Conservation (phyloP, 164 flowering plant genomes). For the Echeveria elegans region DNA sequence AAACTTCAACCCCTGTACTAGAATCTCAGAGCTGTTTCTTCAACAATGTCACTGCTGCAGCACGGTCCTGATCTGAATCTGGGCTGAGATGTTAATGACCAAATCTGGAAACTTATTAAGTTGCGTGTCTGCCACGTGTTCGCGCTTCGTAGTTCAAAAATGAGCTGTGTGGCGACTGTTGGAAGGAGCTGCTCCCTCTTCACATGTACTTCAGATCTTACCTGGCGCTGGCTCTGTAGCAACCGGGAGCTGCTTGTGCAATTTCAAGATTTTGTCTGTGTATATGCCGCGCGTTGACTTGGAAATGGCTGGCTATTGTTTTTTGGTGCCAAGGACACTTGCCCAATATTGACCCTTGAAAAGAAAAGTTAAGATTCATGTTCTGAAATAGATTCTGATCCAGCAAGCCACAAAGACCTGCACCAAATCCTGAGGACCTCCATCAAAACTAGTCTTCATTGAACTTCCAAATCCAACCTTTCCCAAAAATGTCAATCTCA, state of each 20-base stretch:
- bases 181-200: no score
- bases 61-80: no score
- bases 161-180: no score
- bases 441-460: background rate
- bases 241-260: background rate
- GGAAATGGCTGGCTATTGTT: background rate
- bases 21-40: no score
- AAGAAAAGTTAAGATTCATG: background rate
- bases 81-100: no score
- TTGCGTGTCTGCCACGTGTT: no score
- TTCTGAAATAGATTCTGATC: background rate
- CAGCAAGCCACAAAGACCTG: background rate
- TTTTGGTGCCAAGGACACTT: background rate
- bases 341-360: background rate
- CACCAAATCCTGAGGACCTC: constrained; percentile 2
- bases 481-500: background rate
- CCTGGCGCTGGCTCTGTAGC: no score
- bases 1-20: no score
- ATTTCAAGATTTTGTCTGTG: background rate
- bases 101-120: no score
- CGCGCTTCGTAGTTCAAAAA: no score
- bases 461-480: background rate
- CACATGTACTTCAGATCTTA: no score
- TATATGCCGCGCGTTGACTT: background rate
- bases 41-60: no score